Evolutionary conservation across 768 basidiomycete genomes (phyloP), one percentile per base, ranked within the genome.

Genomic region (Tricholoma bakamatsutake): DNA sequence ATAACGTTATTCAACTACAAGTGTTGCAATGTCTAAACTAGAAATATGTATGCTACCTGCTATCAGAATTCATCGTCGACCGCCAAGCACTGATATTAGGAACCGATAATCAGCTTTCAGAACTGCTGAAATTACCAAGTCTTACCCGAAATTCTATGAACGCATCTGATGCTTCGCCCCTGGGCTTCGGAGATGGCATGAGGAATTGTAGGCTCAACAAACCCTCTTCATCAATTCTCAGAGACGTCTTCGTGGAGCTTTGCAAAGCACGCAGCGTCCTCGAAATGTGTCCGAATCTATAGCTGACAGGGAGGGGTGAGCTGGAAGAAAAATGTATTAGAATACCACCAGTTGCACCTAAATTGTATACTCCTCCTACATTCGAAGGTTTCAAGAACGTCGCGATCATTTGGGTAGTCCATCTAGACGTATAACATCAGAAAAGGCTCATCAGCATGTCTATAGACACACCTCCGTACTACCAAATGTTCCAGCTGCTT

Each of bases 401-500:
- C 93, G 48, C 81, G 79, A 64, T 96, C 93, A 62, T 91, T 93
- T 3, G 93, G 93, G 59, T 95, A 98, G 71, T 99, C 95, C 85
- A 98, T 91, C 93, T 95, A 62, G 30, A 13, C 4, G 15, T 39
- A 27, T 28, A 40, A 5, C n/a, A 47, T 17, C 51, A 27, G 12
- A 47, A 18, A 50, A 34, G 1, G 11, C 15, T 17, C 39, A 43
- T 18, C 15, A 13, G 30, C 35, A 34, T 21, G 15, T n/a, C n/a
- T n/a, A 5, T 5, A 42, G 52, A 54, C 70, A 15, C 46, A 90
- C 93, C 77, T 96, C 90, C 1, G 90, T 90, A 58, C 80, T 88
- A 4, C 93, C 95, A 67, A 90, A 90, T 30, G 85, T 81, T 4
- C 94, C 93, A 5, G 77, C 80, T 0, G 89, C 91, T 55, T 86